phyloP scores from a whole-genome alignment of 225 moss, liverwort and hornwort species.

The Marchantia paleacea region DNA sequence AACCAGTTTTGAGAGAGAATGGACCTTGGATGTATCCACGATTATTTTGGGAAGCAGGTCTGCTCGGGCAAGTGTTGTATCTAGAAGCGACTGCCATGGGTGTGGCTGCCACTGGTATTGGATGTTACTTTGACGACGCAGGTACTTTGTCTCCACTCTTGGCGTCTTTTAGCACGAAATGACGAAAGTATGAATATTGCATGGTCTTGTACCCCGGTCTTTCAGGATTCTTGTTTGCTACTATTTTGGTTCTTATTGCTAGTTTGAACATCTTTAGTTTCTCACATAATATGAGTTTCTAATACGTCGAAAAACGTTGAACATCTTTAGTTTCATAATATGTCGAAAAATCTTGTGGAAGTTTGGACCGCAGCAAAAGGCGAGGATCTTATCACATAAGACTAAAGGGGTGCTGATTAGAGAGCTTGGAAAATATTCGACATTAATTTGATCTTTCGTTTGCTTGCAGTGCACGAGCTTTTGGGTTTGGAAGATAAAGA shows the following conservation, averaged over 20 bases:
- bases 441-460: constrained; percentile 7
- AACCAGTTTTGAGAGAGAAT: constrained; percentile 54
- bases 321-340: not conserved
- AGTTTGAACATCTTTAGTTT: not conserved
- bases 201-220: not conserved
- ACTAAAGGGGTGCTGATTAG: not conserved
- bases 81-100: constrained; percentile 81
- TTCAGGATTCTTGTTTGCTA: not conserved
- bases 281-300: too few relatives aligned
- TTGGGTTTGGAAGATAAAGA: constrained; percentile 54
- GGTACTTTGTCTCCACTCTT: constrained; percentile 31
- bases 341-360: not conserved
- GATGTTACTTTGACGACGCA: constrained; percentile 81
- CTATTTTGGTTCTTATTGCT: not conserved
- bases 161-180: not conserved
- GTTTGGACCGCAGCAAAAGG: too few relatives aligned
- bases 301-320: not conserved
- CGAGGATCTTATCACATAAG: not conserved
- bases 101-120: constrained; percentile 84
- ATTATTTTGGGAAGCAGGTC: constrained; percentile 83
- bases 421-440: not conserved
- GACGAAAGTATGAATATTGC: not conserved
- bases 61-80: constrained; percentile 78
- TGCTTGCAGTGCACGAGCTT: constrained; percentile 60
- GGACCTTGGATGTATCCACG: constrained; percentile 76